phyloP scores from a whole-genome alignment of 495 filamentous ascomycete species.

The Viridothelium virens region DNA sequence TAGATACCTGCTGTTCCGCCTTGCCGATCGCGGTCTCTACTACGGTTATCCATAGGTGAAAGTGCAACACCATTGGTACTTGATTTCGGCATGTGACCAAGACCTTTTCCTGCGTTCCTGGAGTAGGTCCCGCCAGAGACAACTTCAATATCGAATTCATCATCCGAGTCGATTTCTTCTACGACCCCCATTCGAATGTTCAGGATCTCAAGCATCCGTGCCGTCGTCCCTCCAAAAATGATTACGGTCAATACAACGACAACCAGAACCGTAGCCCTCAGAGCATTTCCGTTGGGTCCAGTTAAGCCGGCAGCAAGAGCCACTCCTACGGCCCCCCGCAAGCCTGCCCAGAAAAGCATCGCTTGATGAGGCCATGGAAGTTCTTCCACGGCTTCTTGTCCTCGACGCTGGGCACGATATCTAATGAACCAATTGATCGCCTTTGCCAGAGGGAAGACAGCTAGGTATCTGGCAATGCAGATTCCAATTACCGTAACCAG shows the following conservation, averaged over 20 bases:
- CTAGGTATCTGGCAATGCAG: constrained; percentile 81
- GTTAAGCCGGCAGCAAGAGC: constrained; percentile 84
- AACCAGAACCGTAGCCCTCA: constrained; percentile 88
- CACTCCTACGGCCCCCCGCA: constrained; percentile 93
- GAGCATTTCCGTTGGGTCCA: constrained; percentile 65
- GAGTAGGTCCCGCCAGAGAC: constrained; percentile 63
- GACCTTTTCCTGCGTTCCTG: constrained; percentile 52
- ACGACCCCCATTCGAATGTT: constrained; percentile 91
- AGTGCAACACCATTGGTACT: constrained; percentile 50
- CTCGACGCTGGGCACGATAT: constrained; percentile 73
- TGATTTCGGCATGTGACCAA: constrained; percentile 67
- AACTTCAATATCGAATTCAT: constrained; percentile 96
- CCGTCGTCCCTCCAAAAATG: constrained; percentile 95
- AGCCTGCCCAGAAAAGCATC: constrained; percentile 97
- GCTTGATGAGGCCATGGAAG: constrained; percentile 87
- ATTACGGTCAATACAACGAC: constrained; percentile 97
- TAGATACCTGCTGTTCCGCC: constrained; percentile 38
- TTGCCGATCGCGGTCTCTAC: constrained; percentile 28
- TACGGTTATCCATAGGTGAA: constrained; percentile 35
- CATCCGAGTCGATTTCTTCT: constrained; percentile 92
- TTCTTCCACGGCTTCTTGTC: constrained; percentile 76
- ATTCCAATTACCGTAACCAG: constrained; percentile 86
- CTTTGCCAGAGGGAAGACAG: constrained; percentile 86
- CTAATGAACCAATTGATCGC: constrained; percentile 91
- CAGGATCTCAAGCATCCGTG: constrained; percentile 96